Base-by-base conservation (phyloP, 164 flowering plant genomes). In the Nymphaea colorata region DNA sequence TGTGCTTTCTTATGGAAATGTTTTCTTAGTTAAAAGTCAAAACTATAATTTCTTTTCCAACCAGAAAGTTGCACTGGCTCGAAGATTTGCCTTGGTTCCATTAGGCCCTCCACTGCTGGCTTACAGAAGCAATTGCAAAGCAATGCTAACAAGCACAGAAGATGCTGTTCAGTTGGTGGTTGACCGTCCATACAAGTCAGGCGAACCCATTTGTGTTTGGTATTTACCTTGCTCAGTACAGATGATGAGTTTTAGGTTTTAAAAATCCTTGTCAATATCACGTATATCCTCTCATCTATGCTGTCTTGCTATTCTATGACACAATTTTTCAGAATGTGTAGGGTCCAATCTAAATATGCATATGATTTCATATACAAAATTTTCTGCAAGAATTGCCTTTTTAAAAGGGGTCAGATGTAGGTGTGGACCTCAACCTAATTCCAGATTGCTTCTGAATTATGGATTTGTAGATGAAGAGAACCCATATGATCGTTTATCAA, bases 391-490 rank as follows among this genome's bases (percentile, higher is more conserved):
- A 51, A 41, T 10, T 61, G 64, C n/a, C 64, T 55, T 55, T 55
- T 55, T 17, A 61, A 61, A 41, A 61, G 11, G 7, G 64, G 64
- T 51, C 64, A 61, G 43, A 44, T 43, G 63, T 70, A 94, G 98
- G 98, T 94, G 99, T 82, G 99, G 99, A 2, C 99, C 99, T 55
- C 98, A 94, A 75, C 96, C 99, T 71, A 94, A 94, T 79, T 87
- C 98, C 61, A 90, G 81, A 69, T 76, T 94, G 82, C 91, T 94
- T 73, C 66, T 91, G 51, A 94, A 94, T 77, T 94, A 94, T 80
- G 99, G 99, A 42, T 90, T 91, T 84, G 96, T 94, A 70, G 99
- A 94, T 74, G 98, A 94, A 72, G 96, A 94, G 64, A 94, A 91
- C 77, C 72, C 94, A 57, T 82, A 87, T 79, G 96, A 94, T 70